Percentiles rank a stretch among this genome's conserved stretches.
Conservation (phyloP, 805 yeast species). For the Candida namnaoensis region DNA sequence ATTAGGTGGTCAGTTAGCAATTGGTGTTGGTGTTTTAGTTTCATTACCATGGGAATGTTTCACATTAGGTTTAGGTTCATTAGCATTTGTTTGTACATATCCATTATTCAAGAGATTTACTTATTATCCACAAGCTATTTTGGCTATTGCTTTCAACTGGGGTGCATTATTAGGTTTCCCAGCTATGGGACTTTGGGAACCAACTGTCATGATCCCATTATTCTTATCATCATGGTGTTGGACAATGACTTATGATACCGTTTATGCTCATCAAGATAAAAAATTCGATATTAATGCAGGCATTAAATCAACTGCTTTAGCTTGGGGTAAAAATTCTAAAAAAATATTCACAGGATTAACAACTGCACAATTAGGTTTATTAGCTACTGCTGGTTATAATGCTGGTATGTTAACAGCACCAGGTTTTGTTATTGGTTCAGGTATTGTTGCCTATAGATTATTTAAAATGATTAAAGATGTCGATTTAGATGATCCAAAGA, state of each 20-base stretch:
- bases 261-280: conserved; percentile 97
- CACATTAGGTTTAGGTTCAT: conserved; percentile 69
- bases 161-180: conserved; percentile 92
- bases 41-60: conserved; percentile 78
- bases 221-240: conserved; percentile 74
- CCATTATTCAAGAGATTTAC: conserved; percentile 94
- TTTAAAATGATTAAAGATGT: conserved; percentile 63
- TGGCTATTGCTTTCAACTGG: conserved; percentile 87
- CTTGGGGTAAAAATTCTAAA: conserved; percentile 82
- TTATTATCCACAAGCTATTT: conserved; percentile 83
- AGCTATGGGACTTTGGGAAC: conserved; percentile 83
- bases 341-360: conserved; percentile 57
- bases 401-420: conserved; percentile 72
- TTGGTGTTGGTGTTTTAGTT: conserved; percentile 65
- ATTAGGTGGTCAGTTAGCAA: conserved; percentile 62
- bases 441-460: conserved; percentile 62
- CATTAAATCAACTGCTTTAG: conserved; percentile 89
- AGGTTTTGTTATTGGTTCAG: conserved; percentile 62
- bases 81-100: conserved; percentile 75
- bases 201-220: conserved; percentile 69
- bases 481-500: conserved; percentile 66
- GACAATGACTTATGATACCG: conserved; percentile 94
- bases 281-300: conserved; percentile 83
- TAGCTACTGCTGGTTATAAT: conserved; percentile 59
- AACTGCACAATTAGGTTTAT: conserved; percentile 56